Conservation (phyloP, 2,329 filamentous ascomycete species). For the Aspergillus brasiliensis region DNA sequence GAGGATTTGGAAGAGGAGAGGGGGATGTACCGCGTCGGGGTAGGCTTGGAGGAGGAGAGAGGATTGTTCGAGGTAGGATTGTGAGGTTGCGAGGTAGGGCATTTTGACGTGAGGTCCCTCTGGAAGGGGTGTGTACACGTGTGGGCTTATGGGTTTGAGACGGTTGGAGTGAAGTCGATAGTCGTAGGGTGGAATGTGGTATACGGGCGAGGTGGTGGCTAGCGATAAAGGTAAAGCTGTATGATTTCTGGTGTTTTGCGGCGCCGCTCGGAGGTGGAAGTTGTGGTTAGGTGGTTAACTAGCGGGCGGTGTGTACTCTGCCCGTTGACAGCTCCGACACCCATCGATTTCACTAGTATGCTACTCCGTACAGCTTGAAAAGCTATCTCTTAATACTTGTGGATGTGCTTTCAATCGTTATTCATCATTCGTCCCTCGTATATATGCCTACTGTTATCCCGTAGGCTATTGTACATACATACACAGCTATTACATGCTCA, state of each 20-base stretch:
- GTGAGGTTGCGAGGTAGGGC: slow-evolving; percentile 78
- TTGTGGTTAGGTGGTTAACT: too few relatives aligned
- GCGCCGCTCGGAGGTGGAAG: background rate
- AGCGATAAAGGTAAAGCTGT: background rate
- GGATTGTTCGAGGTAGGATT: slow-evolving; percentile 91
- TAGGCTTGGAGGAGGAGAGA: slow-evolving; percentile 81
- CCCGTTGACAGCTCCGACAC: background rate
- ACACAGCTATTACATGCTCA: slow-evolving; percentile 1
- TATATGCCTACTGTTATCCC: background rate
- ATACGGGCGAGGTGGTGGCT: too few relatives aligned
- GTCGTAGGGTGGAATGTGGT: background rate
- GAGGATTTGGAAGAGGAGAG: background rate
- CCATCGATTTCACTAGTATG: background rate
- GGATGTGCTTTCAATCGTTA: background rate
- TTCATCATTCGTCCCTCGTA: slow-evolving; percentile 8
- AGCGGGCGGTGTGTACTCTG: background rate
- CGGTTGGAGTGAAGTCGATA: background rate
- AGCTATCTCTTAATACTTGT: background rate
- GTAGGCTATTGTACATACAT: slow-evolving; percentile 7
- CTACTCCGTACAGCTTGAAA: background rate
- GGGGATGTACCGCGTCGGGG: slow-evolving; percentile 70
- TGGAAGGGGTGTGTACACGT: too few relatives aligned
- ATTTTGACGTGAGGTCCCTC: slow-evolving; percentile 53
- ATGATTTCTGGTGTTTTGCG: background rate
- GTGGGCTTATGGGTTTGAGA: background rate